Evolutionary conservation across 78 protist species (phyloP).

Genomic region (Pelomyxa schiedti): DNA sequence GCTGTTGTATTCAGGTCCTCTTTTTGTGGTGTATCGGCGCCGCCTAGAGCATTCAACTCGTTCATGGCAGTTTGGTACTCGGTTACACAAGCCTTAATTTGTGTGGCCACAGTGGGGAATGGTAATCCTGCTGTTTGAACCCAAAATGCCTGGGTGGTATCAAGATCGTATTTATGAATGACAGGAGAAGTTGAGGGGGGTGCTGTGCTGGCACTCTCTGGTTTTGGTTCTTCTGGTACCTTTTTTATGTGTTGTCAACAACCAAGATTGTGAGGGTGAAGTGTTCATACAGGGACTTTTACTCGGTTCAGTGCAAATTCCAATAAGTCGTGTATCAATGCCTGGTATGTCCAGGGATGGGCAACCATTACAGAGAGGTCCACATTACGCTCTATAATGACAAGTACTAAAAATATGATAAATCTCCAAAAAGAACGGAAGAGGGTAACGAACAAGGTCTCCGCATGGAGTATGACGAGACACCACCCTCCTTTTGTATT

Average conservation of each 20-base stretch:
- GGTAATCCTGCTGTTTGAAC: constrained; percentile 24
- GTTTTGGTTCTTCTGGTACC: background rate
- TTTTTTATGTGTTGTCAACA: background rate
- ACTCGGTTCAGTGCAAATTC: constrained; percentile 54
- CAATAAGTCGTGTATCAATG: constrained; percentile 67
- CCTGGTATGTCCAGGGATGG: constrained; percentile 79
- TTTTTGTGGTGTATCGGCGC: constrained; percentile 14
- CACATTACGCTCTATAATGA: constrained; percentile 55
- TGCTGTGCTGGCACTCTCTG: background rate
- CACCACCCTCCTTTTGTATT: constrained; percentile 8
- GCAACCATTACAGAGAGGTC: constrained; percentile 68
- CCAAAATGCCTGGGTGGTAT: constrained; percentile 68
- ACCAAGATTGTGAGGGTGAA: background rate
- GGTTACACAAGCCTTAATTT: constrained; percentile 14
- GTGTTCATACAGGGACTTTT: no score
- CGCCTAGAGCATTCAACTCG: background rate
- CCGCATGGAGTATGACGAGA: constrained; percentile 18
- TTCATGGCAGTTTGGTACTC: constrained; percentile 10
- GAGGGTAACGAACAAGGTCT: constrained; percentile 1
- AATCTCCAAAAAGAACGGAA: constrained; percentile 8
- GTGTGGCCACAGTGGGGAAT: constrained; percentile 63
- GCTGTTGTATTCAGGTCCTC: constrained; percentile 5
- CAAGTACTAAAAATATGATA: constrained; percentile 37
- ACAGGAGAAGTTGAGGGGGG: no score
- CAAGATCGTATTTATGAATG: constrained; percentile 41